Percentiles rank a stretch among this genome's conserved stretches.
Conservation (phyloP, 1,284 basidiomycete genomes). For the Ceratobasidium sp. region DNA sequence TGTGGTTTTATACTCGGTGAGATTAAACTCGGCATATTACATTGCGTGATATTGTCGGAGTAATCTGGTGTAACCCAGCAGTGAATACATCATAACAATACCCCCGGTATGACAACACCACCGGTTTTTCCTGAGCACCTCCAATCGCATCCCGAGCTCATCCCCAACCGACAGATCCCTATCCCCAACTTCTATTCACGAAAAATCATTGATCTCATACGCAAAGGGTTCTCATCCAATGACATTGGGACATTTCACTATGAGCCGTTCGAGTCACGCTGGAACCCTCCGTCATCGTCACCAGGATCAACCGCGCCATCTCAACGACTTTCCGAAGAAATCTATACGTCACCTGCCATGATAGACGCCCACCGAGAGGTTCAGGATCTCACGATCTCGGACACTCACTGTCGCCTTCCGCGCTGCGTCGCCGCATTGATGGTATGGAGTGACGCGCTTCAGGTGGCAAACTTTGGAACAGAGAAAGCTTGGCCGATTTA, state of each 20-base stretch:
- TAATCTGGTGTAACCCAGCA: too few species aligned
- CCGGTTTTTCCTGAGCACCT: too few species aligned
- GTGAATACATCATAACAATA: too few species aligned
- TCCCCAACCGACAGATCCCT: too few species aligned
- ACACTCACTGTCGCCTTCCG: constrained; percentile 23
- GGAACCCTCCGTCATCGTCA: too few species aligned
- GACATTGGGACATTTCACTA: constrained; percentile 18
- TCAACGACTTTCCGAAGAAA: constrained; percentile 19
- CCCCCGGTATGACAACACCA: too few species aligned
- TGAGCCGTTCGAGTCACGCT: neutral
- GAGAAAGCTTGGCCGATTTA: constrained; percentile 57
- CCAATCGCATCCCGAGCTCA: too few species aligned
- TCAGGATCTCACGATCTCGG: constrained; percentile 15
- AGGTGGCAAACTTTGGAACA: constrained; percentile 56
- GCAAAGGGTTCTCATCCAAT: constrained; percentile 11
- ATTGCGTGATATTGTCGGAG: too few species aligned
- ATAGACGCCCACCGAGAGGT: constrained; percentile 10
- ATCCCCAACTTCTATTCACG: too few species aligned
- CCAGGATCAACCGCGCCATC: constrained; percentile 10
- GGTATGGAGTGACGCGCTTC: constrained; percentile 59
- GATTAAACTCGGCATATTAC: too few species aligned
- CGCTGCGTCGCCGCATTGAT: constrained; percentile 52
- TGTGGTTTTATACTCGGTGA: too few species aligned
- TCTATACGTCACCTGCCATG: constrained; percentile 32
- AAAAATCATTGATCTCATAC: constrained; percentile 9